Base-by-base conservation (phyloP, 306 rosid species). In the Trifolium fragiferum region DNA sequence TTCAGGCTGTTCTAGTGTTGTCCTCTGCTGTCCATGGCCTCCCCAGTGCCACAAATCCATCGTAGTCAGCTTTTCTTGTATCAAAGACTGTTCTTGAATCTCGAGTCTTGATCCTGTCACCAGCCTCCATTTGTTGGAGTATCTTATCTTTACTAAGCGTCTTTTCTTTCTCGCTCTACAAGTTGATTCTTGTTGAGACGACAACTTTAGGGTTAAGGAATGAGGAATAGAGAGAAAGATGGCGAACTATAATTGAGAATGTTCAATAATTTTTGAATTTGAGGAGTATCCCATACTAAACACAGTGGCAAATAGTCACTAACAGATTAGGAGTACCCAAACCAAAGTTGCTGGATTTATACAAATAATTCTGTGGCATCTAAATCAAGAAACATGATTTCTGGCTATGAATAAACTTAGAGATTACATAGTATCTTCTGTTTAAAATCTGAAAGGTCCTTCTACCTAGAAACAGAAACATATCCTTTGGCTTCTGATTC, bases 21-120 rank as follows among this genome's bases (percentile, higher is more conserved):
- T 65, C 49, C 14, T 63, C 18, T 63, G 6, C 68, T 37, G 68
- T 63, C 49, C 68, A 63, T 63, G 46, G 49, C 68, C 9, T 62
- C 27, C 25, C 68, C 15, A 19, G 27, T 35, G 68, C 68, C 49
- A 63, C 49, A 37, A 14, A 6, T 64, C 33, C 51, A 40, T 40
- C 10, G 35, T 40, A 40, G 47, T 65, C 51, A 19, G 33, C 70
- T 19, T 19, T 65, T 40, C 18, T 19, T 38, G 18, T n/a, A 65
- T 20, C 18, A 19, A 19, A 65, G 33, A 38, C 2, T 60, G 27
- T 19, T 65, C 49, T 65, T 65, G 51, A 65, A 47, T 11, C 50
- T 18, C 38, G 50, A 35, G 9, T 7, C 38, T 35, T 37, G 40
- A 37, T 37, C 23, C 50, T 10, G 16, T 37, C 25, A 38, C 10